Evolutionary conservation across 169 alveolate species (phyloP).

Genomic region (Eimeria acervulina): DNA sequence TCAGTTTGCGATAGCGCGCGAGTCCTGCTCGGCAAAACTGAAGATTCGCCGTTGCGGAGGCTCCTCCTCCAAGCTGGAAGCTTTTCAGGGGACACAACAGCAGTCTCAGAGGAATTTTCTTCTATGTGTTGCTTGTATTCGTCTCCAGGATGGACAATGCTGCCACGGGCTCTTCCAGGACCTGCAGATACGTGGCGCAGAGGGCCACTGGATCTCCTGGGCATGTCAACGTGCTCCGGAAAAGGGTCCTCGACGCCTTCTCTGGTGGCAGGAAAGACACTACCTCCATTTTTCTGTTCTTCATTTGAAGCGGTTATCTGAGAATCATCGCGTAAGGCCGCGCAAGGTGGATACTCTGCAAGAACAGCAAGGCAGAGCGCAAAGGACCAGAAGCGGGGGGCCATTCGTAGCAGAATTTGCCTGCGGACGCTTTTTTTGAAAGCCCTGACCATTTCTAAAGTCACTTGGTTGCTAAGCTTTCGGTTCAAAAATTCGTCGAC

Average conservation of each 20-base stretch:
- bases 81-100: conserved; percentile 20
- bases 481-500: conserved; percentile 46
- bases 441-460: conserved; percentile 65
- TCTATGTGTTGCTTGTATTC: background rate
- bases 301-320: background rate
- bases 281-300: background rate
- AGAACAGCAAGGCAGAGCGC: conserved; percentile 48
- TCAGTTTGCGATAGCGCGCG: conserved; percentile 68
- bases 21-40: background rate
- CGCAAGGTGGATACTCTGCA: conserved; percentile 22
- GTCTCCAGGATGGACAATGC: background rate
- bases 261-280: background rate
- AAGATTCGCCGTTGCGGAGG: conserved; percentile 22
- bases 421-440: conserved; percentile 3
- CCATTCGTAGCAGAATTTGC: conserved; percentile 57
- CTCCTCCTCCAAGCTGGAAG: conserved; percentile 39
- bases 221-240: background rate
- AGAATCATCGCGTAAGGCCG: conserved; percentile 52
- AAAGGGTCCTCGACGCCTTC: background rate
- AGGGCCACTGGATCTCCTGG: conserved; percentile 52
- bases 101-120: background rate
- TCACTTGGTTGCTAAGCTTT: background rate
- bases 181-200: background rate
- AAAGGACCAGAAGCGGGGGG: conserved; percentile 39
- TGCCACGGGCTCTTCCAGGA: background rate